phyloP scores from a whole-genome alignment of 371 early-diverging fungal genomes.

The Sporodiniella umbellata region DNA sequence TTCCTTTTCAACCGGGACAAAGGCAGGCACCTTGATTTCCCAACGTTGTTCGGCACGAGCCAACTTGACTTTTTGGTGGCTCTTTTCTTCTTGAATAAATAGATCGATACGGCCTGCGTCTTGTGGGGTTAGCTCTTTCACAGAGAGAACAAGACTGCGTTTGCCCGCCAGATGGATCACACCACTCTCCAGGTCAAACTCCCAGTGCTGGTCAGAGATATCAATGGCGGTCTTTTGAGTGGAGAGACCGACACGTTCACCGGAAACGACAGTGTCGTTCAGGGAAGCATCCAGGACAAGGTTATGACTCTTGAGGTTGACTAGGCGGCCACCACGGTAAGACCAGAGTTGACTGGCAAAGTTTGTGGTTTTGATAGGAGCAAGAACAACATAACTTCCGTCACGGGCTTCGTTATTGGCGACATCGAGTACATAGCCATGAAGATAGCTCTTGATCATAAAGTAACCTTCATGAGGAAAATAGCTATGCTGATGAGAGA shows the following conservation, averaged over 20 bases:
- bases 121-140: constrained; percentile 31
- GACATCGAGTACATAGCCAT: constrained; percentile 41
- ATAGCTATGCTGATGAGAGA: constrained; percentile 15
- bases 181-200: constrained; percentile 24
- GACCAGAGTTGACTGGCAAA: constrained; percentile 56
- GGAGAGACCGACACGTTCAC: constrained; percentile 31
- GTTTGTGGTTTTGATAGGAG: constrained; percentile 27
- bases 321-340: constrained; percentile 42
- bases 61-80: constrained; percentile 15
- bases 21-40: constrained; percentile 35
- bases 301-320: constrained; percentile 42
- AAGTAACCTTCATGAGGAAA: constrained; percentile 39
- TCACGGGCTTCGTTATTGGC: constrained; percentile 18
- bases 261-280: constrained; percentile 19
- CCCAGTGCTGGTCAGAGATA: constrained; percentile 33
- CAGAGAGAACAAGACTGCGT: constrained; percentile 29
- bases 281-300: constrained; percentile 33
- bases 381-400: constrained; percentile 28
- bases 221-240: constrained; percentile 14
- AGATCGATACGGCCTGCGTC: constrained; percentile 24
- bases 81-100: constrained; percentile 37
- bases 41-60: constrained; percentile 41
- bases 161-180: constrained; percentile 27
- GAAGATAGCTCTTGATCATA: constrained; percentile 41
- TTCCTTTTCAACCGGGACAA: constrained; percentile 28